phyloP scores from a whole-genome alignment of 495 filamentous ascomycete species.

The Neurospora sp. region DNA sequence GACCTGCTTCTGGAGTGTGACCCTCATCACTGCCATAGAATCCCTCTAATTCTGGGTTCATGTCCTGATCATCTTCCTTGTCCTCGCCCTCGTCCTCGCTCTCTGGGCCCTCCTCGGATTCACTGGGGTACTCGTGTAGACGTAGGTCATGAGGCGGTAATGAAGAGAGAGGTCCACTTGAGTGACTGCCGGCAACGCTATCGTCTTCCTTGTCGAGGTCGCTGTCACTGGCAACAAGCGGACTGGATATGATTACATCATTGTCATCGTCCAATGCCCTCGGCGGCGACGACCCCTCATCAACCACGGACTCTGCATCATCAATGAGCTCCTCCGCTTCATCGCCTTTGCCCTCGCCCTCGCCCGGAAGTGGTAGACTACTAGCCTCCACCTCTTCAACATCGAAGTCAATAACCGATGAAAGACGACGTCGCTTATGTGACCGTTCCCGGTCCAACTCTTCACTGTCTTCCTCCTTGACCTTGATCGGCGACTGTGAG shows the following conservation, averaged over 20 bases:
- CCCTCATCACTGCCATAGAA: neutral
- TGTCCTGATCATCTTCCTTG: neutral
- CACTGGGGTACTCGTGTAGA: neutral
- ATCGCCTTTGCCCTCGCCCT: neutral
- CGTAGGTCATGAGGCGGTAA: neutral
- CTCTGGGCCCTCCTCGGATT: neutral
- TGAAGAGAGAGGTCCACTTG: neutral
- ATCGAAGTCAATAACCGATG: slow-evolving; percentile 2
- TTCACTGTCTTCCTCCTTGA: slow-evolving; percentile 1
- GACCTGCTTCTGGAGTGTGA: neutral
- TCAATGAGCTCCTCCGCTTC: slow-evolving; percentile 11
- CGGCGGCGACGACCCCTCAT: neutral
- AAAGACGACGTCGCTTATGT: slow-evolving; percentile 20
- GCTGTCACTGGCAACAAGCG: neutral
- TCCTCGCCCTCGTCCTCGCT: neutral
- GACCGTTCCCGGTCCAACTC: slow-evolving; percentile 5
- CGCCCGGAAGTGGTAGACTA: neutral
- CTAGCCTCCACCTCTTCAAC: slow-evolving; percentile 9
- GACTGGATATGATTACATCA: neutral
- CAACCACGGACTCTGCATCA: slow-evolving; percentile 15
- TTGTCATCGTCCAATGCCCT: neutral
- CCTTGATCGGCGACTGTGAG: slow-evolving; percentile 10
- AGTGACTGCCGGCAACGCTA: neutral
- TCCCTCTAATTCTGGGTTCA: neutral
- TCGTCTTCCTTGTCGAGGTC: neutral